A percentile compares a stretch with the other conserved stretches of the same genome.
phyloP scores from a whole-genome alignment of 2,329 filamentous ascomycete genomes.

The Fusarium tanahbumbuense region DNA sequence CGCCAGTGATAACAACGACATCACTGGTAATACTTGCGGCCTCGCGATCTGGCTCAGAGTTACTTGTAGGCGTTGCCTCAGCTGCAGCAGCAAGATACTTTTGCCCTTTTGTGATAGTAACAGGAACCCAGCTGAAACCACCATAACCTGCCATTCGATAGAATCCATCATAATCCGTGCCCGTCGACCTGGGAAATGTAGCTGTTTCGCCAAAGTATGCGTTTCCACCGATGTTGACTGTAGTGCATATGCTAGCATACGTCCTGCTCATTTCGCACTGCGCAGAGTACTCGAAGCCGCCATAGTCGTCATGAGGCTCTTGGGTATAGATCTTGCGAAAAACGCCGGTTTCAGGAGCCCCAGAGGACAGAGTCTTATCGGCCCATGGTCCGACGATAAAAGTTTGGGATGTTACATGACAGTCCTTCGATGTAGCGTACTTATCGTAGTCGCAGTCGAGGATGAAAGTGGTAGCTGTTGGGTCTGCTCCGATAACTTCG shows the following conservation, averaged over 20 bases:
- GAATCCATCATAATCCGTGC: not conserved
- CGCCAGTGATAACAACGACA: not conserved
- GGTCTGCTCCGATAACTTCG: not conserved
- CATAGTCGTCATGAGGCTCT: not conserved
- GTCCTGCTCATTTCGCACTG: not conserved
- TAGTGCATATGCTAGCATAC: not conserved
- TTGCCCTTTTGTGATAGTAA: not conserved
- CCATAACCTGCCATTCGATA: not conserved
- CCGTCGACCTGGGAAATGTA: not conserved
- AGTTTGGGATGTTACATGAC: not conserved
- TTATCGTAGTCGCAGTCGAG: not conserved
- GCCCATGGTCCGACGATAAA: slow-evolving; percentile 17
- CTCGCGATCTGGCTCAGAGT: not conserved
- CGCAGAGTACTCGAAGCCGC: not conserved
- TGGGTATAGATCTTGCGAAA: slow-evolving; percentile 4
- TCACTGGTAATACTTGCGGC: not conserved
- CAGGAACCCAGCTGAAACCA: not conserved
- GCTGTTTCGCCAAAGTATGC: not conserved
- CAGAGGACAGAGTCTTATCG: not conserved
- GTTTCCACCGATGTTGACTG: not conserved
- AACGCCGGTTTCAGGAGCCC: not conserved
- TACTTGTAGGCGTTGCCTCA: not conserved
- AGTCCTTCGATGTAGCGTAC: not conserved
- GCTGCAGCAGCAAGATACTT: not conserved
- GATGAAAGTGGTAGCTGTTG: not conserved